Percentiles rank a stretch among this genome's conserved stretches.
Conservation (phyloP, 495 filamentous ascomycete genomes). For the Neurospora sp. region DNA sequence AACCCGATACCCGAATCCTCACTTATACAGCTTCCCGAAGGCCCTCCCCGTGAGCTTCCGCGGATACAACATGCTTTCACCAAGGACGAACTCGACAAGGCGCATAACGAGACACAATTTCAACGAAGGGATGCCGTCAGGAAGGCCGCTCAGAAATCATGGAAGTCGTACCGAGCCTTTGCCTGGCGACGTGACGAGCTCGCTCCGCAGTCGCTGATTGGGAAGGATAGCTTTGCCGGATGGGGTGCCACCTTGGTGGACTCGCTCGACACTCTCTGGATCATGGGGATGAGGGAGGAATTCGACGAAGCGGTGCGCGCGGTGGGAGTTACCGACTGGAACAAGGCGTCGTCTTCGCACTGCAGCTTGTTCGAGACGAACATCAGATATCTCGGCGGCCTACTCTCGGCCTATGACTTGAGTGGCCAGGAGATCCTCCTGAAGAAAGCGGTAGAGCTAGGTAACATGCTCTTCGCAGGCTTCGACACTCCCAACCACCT, state of each 20-base stretch:
- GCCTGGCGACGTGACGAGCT: constrained; percentile 76
- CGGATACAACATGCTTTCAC: constrained; percentile 31
- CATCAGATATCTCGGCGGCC: constrained; percentile 69
- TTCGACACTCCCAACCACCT: constrained; percentile 91
- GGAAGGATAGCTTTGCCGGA: constrained; percentile 59
- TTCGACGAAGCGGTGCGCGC: constrained; percentile 66
- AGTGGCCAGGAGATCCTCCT: constrained; percentile 51
- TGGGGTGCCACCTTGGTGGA: constrained; percentile 89
- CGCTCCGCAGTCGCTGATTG: constrained; percentile 46
- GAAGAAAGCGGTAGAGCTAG: constrained; percentile 72
- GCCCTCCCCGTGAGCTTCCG: constrained; percentile 24
- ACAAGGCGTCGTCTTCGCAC: constrained; percentile 40
- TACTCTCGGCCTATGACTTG: constrained; percentile 70
- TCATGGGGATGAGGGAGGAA: constrained; percentile 75
- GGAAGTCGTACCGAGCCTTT: constrained; percentile 62
- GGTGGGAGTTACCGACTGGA: constrained; percentile 72
- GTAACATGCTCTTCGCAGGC: constrained; percentile 68
- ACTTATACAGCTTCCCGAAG: constrained; percentile 23
- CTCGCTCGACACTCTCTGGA: constrained; percentile 78
- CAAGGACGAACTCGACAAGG: constrained; percentile 20
- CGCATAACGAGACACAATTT: constrained; percentile 18
- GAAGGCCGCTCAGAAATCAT: constrained; percentile 57
- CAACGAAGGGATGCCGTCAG: constrained; percentile 40
- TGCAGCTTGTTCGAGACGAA: constrained; percentile 72
- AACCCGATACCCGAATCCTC: constrained; percentile 24